Evolutionary conservation across 108 stramenopile genomes (phyloP).

Genomic region (Asterionellopsis glacialis): DNA sequence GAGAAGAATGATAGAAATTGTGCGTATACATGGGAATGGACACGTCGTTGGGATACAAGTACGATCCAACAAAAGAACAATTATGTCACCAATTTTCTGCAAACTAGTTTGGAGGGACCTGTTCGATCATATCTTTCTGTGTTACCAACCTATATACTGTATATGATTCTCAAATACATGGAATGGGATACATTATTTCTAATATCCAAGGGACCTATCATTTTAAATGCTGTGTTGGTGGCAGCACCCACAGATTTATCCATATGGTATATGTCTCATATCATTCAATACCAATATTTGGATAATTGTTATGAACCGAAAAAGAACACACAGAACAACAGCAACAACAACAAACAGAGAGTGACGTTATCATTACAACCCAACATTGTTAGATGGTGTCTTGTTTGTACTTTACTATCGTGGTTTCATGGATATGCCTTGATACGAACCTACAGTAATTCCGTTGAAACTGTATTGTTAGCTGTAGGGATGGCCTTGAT

Average conservation of each 20-base stretch:
- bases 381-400: conserved; percentile 10
- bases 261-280: conserved; percentile 46
- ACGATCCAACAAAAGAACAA: neutral
- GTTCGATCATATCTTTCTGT: conserved; percentile 73
- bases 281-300: too few relatives aligned
- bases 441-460: conserved; percentile 78
- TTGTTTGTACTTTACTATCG: conserved; percentile 33
- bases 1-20: conserved; percentile 8
- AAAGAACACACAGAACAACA: neutral
- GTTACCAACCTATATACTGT: conserved; percentile 70
- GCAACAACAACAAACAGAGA: too few relatives aligned
- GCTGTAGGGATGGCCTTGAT: conserved; percentile 30
- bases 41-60: conserved; percentile 37
- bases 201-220: conserved; percentile 65
- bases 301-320: too few relatives aligned
- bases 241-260: conserved; percentile 73
- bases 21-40: conserved; percentile 87
- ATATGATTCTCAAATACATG: conserved; percentile 28
- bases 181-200: conserved; percentile 43
- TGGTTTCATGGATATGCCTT: conserved; percentile 85
- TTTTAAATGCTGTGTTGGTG: conserved; percentile 65
- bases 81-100: conserved; percentile 2
- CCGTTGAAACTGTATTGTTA: conserved; percentile 57
- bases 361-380: neutral
- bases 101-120: conserved; percentile 50